These are phyloP conservation scores for Neoboletus magnificus DNA, from an alignment of 768 basidiomycete species.

Conservation along the genomic window DNA sequence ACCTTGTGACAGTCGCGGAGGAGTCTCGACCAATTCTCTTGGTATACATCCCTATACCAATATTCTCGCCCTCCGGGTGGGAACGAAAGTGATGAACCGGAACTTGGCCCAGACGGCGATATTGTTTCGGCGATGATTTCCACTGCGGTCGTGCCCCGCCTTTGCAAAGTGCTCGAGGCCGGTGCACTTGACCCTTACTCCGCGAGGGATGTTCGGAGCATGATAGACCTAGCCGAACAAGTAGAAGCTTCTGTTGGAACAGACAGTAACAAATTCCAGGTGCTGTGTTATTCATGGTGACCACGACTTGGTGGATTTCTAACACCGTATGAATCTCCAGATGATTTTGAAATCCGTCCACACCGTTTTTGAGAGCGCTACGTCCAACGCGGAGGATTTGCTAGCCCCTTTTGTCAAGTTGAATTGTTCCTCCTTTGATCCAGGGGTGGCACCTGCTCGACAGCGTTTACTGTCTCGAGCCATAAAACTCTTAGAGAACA, in stretches of 20 bases:
- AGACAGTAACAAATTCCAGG: constrained; percentile 63
- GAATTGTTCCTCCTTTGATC: constrained; percentile 59
- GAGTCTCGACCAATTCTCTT: constrained; percentile 75
- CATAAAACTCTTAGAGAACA: constrained; percentile 69
- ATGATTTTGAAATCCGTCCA: constrained; percentile 54
- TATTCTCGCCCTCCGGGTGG: constrained; percentile 58
- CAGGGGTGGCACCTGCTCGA: constrained; percentile 69
- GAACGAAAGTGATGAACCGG: constrained; percentile 46
- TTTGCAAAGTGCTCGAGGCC: constrained; percentile 70
- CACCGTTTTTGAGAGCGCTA: constrained; percentile 50
- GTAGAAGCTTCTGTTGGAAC: constrained; percentile 70
- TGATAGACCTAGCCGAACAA: constrained; percentile 77
- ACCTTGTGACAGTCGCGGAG: constrained; percentile 38
- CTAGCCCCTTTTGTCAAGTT: constrained; percentile 48
- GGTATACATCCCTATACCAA: constrained; percentile 75
- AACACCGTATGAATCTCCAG: constrained; percentile 33
- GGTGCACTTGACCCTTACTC: constrained; percentile 87
- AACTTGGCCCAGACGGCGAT: constrained; percentile 81
- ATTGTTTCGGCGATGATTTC: constrained; percentile 84
- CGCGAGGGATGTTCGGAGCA: constrained; percentile 50
- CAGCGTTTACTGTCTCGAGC: constrained; percentile 63
- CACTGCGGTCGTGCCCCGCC: constrained; percentile 72
- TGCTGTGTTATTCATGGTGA: constrained; percentile 22
- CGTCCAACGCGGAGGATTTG: constrained; percentile 48
- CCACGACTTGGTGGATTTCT: constrained; percentile 4